Evolutionary conservation across 139 green algal genomes (phyloP).

Genomic region (Ettlia oleoabundans): DNA sequence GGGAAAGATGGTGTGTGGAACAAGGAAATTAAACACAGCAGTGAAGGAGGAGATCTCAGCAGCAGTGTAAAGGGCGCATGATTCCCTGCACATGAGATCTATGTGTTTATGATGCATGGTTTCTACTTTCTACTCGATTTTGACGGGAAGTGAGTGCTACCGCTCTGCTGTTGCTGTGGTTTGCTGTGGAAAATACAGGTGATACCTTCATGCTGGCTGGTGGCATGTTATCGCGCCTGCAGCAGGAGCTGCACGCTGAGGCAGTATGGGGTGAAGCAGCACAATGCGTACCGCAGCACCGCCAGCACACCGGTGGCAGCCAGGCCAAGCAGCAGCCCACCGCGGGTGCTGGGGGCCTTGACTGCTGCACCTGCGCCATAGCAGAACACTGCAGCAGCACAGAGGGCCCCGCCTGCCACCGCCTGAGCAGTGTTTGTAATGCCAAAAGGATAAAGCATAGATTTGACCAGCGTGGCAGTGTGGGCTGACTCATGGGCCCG

Average conservation of each 20-base stretch:
- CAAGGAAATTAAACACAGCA: too few species aligned
- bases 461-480: background rate
- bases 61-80: too few species aligned
- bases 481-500: slow-evolving; percentile 1
- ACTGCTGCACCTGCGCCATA: slow-evolving; percentile 14
- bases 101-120: too few species aligned
- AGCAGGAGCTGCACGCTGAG: slow-evolving; percentile 25
- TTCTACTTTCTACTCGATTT: too few species aligned
- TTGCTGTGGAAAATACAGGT: too few species aligned
- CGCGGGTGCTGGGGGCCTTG: slow-evolving; percentile 29
- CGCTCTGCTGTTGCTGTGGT: too few species aligned
- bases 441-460: slow-evolving; percentile 6
- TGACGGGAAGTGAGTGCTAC: too few species aligned
- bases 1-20: too few species aligned
- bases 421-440: slow-evolving; percentile 12
- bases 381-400: slow-evolving; percentile 21
- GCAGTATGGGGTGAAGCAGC: slow-evolving; percentile 51
- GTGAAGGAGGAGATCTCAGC: too few species aligned
- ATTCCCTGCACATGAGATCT: too few species aligned
- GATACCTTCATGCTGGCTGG: too few species aligned
- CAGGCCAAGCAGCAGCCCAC: slow-evolving; percentile 42
- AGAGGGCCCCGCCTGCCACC: background rate
- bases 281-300: slow-evolving; percentile 36
- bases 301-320: slow-evolving; percentile 2
- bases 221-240: background rate